Base-by-base conservation (phyloP, 2,329 filamentous ascomycete genomes). In the Beauveria caledonica region DNA sequence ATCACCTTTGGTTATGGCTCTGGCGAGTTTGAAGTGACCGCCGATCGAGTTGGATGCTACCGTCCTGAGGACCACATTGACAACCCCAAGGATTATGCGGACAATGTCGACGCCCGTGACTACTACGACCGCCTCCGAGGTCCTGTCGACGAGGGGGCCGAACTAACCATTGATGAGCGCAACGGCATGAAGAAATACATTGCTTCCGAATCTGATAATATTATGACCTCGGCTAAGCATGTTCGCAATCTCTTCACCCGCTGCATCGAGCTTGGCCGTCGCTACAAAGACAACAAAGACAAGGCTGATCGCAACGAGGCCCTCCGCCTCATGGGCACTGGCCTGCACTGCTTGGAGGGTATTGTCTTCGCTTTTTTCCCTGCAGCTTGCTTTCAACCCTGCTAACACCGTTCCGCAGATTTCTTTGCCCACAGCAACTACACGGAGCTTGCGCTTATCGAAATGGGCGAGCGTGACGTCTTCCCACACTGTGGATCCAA, bases 381-480 rank as follows among this genome's bases (percentile, higher is more conserved):
- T 5, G 11, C 10, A 29, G 8, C 48, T 60, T 8, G 6, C 5
- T 40, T 5, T n/a, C 6, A 10, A 6, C 39, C 36, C 63, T 67
- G 52, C 68, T 58, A 49, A 17, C 46, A 6, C 21, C 13, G 10
- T 23, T 6, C 11, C 45, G 21, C 58, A 84, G 92, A 97, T 71
- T 97, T 87, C 76, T 87, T 92, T 58, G 93, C 92, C 17, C 93
- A 97, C 76, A 95, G 90, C 72, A 97, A 93, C 74, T 94, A 93
- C 73, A 87, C 86, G 67, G 90, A 94, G 72, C 80, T 93, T 62
- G 87, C 83, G 5, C 79, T 94, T 29, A 82, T 86, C 29, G 90
- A 94, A 70, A 91, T 83, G 77, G 86, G 86, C 45, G 89, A 89
- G 15, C 88, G 91, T 72, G 89, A 86, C 64, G 92, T 96, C 62